phyloP scores from a whole-genome alignment of 2,329 filamentous ascomycete genomes.

The Aspergillus spinulosporus region DNA sequence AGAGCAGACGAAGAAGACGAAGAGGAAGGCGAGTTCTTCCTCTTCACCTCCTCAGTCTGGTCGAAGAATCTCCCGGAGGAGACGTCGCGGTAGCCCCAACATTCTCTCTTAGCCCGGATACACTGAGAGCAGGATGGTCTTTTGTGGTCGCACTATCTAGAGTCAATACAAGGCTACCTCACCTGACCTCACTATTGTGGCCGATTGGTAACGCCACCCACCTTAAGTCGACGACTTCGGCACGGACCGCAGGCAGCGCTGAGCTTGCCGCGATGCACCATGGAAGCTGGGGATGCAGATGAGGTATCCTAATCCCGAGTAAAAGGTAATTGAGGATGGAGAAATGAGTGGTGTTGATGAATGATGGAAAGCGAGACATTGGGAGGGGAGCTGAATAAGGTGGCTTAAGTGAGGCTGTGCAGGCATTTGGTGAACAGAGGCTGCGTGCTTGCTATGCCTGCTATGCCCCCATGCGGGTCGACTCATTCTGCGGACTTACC shows the following conservation, averaged over 20 bases:
- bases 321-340: background rate
- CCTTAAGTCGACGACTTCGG: conserved; percentile 11
- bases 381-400: no score
- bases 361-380: no score
- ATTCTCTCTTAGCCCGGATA: conserved; percentile 18
- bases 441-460: no score
- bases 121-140: conserved; percentile 26
- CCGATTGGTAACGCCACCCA: background rate
- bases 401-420: no score
- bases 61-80: conserved; percentile 21
- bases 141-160: conserved; percentile 24
- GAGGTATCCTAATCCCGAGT: background rate
- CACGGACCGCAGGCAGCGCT: conserved; percentile 10
- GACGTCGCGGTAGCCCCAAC: conserved; percentile 25
- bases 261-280: conserved; percentile 14
- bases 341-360: background rate
- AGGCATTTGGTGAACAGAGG: no score
- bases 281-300: background rate
- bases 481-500: no score
- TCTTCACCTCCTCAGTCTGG: conserved; percentile 23
- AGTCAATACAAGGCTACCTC: background rate
- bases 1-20: background rate
- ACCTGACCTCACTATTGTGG: background rate
- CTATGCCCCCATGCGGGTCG: no score
- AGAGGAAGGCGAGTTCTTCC: conserved; percentile 13